These are phyloP conservation scores for Aspergillus tanneri DNA, from an alignment of 2,329 filamentous ascomycete species.

Conservation along the genomic window DNA sequence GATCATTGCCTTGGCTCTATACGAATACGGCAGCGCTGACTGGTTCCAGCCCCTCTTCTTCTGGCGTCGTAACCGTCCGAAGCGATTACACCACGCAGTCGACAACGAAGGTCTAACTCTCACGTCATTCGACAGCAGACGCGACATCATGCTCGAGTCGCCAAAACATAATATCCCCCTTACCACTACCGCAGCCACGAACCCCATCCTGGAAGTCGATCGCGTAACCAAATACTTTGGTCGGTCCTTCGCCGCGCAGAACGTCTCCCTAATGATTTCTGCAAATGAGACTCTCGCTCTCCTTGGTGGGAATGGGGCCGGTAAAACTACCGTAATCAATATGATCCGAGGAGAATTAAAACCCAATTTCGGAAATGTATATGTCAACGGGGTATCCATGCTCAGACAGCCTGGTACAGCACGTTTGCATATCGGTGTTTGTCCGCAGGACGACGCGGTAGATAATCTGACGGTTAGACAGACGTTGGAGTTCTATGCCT, in stretches of 20 bases:
- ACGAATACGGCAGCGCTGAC: neutral
- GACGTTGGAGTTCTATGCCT: neutral
- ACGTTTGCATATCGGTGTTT: neutral
- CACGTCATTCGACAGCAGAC: neutral
- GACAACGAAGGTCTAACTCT: neutral
- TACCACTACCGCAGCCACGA: neutral
- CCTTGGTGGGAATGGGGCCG: neutral
- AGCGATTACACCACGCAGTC: neutral
- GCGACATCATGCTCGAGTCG: neutral
- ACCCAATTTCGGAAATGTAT: neutral
- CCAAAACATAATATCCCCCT: too few species aligned
- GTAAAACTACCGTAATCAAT: neutral
- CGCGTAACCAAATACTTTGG: neutral
- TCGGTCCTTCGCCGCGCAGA: neutral
- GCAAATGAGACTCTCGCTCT: neutral
- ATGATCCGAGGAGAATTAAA: neutral
- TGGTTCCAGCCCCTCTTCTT: neutral
- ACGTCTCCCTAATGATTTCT: neutral
- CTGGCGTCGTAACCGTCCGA: neutral
- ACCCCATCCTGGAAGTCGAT: neutral
- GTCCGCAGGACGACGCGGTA: neutral
- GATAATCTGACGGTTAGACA: neutral
- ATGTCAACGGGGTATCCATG: neutral
- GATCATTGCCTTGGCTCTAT: neutral
- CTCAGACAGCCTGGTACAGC: neutral